Base-by-base conservation (phyloP, 2,329 filamentous ascomycete genomes). In the Trichothecium sympodiale region DNA sequence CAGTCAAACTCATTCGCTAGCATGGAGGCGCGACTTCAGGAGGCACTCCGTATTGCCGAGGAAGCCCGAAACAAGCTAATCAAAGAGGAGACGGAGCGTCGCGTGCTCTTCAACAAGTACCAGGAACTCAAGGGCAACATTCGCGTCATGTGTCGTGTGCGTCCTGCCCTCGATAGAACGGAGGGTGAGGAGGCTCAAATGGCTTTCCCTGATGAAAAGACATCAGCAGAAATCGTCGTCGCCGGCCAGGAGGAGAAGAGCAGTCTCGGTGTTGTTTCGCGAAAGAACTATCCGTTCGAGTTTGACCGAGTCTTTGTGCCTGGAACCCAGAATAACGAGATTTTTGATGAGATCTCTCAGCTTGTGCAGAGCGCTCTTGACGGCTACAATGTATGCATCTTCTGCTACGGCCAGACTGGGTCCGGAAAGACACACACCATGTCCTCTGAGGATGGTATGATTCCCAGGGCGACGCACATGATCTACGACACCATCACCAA, bases 51-150 rank as follows among this genome's bases (percentile, higher is more conserved):
- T 12, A 63, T 71, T 15, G 83, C 81, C 1, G 77, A 83, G 20
- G 69, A 74, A 26, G 78, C 83, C 1, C 77, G 83, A 38, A 77
- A 85, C 44, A 94, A 91, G 52, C 67, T 98, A 18, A 80, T 91
- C 43, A 85, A 81, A 49, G 91, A 96, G 53, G 91, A 98, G 60
- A 91, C 84, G 1, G 67, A 94, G 34, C 77, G 91, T 12, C 76
- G 91, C 16, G 89, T 93, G 47, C 71, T 98, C 0, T 94, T 96
- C 65, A 96, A 96, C 59, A 91, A 94, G 56, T 89, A 98, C 32
- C 87, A 98, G 55, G 91, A 98, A 53, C 74, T 98, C 40, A 95
- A 94, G 57, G 91, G 91, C 49, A 98, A 98, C 53, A 98, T 98
- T 50, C 82, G 91, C 15, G 91, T 98, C 45, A 98, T 98, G 76